Percentiles rank a stretch among this genome's conserved stretches.
Conservation (phyloP, 2,329 filamentous ascomycete genomes). For the Stachybotrys chartarum region DNA sequence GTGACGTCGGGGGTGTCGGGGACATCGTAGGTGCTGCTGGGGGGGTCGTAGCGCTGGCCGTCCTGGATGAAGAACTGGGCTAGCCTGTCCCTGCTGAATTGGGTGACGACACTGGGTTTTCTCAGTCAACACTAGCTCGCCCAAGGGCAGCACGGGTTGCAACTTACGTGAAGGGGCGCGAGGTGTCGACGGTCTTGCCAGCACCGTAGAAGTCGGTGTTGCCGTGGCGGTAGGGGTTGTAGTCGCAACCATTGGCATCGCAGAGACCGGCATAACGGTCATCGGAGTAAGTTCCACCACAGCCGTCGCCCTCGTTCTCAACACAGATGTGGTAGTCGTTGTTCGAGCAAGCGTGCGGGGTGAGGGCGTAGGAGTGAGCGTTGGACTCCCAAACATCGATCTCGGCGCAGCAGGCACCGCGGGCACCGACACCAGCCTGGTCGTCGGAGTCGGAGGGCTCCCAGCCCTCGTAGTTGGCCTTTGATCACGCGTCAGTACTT, state of each 20-base stretch:
- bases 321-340: constrained; percentile 33
- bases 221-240: constrained; percentile 28
- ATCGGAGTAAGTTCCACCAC: constrained; percentile 28
- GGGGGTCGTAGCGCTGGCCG: constrained; percentile 36
- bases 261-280: constrained; percentile 42
- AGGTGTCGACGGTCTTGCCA: constrained; percentile 23
- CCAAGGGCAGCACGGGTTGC: too few relatives aligned
- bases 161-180: constrained; percentile 18
- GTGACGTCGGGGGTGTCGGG: constrained; percentile 44
- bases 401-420: constrained; percentile 42
- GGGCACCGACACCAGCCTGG: constrained; percentile 16
- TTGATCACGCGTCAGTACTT: background rate
- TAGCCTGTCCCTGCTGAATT: background rate
- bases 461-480: constrained; percentile 18
- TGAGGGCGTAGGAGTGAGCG: constrained; percentile 28
- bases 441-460: constrained; percentile 10
- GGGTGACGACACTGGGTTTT: background rate
- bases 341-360: constrained; percentile 39
- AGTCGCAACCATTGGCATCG: constrained; percentile 31
- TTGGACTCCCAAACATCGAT: constrained; percentile 44
- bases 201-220: constrained; percentile 20
- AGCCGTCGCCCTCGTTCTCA: constrained; percentile 22
- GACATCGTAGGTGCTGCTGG: constrained; percentile 13
- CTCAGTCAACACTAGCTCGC: background rate
- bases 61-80: constrained; percentile 42